These are phyloP conservation scores for Tremella yokohamensis DNA, from an alignment of 768 basidiomycete genomes.

Conservation along the genomic window DNA sequence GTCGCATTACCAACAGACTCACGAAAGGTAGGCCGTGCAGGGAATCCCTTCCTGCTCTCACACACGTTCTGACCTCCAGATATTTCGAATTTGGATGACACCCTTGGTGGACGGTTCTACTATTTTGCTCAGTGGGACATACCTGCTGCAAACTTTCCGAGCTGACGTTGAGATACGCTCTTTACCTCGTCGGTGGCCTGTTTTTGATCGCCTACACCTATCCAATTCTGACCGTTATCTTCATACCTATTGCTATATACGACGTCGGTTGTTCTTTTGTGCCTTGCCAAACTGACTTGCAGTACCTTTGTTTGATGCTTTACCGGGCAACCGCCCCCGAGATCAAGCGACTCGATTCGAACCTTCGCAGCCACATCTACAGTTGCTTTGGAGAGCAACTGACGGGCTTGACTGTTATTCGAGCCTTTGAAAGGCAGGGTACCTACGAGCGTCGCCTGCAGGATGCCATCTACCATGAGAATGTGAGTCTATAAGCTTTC, in stretches of 20 bases:
- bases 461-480: constrained; percentile 24
- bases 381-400: constrained; percentile 34
- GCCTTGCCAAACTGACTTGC: not conserved
- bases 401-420: constrained; percentile 32
- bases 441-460: constrained; percentile 23
- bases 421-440: constrained; percentile 32
- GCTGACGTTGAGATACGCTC: not conserved
- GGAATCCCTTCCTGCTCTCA: not conserved
- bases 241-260: not conserved
- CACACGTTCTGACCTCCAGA: not conserved
- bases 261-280: not conserved
- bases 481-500: constrained; percentile 17
- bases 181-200: not conserved
- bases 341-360: constrained; percentile 34
- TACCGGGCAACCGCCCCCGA: constrained; percentile 36
- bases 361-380: constrained; percentile 33
- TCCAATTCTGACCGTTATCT: not conserved
- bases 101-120: too few relatives aligned
- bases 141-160: too few relatives aligned
- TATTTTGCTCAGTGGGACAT: too few relatives aligned
- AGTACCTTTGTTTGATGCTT: constrained; percentile 28
- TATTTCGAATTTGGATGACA: constrained; percentile 39
- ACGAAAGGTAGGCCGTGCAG: not conserved
- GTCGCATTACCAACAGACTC: constrained; percentile 4
- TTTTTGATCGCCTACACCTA: not conserved